Base-by-base conservation (phyloP, 495 filamentous ascomycete genomes). In the Annulohypoxylon moriforme region DNA sequence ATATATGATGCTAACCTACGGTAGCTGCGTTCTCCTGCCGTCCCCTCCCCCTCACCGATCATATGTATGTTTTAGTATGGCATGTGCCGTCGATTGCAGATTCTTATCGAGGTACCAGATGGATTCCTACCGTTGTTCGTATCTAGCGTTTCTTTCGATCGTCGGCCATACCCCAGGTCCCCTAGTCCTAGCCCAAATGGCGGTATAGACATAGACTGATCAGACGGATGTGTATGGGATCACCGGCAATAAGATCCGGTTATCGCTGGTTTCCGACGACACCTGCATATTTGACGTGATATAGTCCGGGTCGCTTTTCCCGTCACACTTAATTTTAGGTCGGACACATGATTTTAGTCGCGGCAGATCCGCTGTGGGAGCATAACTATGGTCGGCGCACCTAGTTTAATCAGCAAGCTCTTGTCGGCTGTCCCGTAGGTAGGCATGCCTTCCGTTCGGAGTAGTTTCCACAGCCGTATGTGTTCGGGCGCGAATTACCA, bases 141-240 rank as follows among this genome's bases (percentile, higher is more conserved):
- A 72, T 72, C 36, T 24, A 18, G 24, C 18, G 13, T 46, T 31
- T 29, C 69, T 60, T 56, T 52, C 34, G 64, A 73, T 73, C 70
- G 29, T 42, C 59, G 38, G 44, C 8, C 33, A 10, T 72, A 53
- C 44, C 44, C 50, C 53, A 64, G 38, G 36, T 38, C 56, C 63
- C 62, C 18, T 49, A 53, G 55, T 27, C 44, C 34, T 36, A 40
- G 40, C 8, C 59, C 59, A 73, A 73, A 73, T 68, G 38, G 70
- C 70, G 70, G 70, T 73, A 73, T 70, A 34, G 64, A 63, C 27
- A 47, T 29, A 67, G 27, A 40, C 53, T 16, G 53, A 56, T 49
- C 20, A 67, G 18, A 40, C 42, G 3, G 53, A 47, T 49, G 16
- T 44, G 22, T 59, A 36, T 66, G 27, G 25, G 44, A 29, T 46